phyloP scores from a whole-genome alignment of 495 filamentous ascomycete genomes.

The Trichocladium antarcticum region DNA sequence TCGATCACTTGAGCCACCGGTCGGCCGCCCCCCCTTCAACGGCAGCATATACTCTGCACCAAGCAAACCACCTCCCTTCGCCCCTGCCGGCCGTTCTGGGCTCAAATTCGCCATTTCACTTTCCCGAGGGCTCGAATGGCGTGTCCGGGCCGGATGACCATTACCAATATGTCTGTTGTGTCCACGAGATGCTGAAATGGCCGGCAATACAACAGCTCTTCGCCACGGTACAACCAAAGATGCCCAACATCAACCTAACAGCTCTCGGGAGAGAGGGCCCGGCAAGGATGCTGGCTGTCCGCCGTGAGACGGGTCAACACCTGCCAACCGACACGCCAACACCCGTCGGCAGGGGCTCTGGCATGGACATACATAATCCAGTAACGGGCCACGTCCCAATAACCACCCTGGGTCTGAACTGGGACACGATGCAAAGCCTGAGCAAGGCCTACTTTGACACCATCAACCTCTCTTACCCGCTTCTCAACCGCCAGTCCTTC shows the following conservation, averaged over 20 bases:
- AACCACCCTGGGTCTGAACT: conserved; percentile 23
- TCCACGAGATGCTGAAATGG: conserved; percentile 49
- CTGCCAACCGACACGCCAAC: conserved; percentile 7
- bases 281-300: conserved; percentile 35
- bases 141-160: conserved; percentile 12
- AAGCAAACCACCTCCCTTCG: background rate
- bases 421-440: conserved; percentile 41
- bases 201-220: conserved; percentile 43
- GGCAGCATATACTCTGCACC: conserved; percentile 6
- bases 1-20: conserved; percentile 32
- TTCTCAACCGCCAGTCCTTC: conserved; percentile 45
- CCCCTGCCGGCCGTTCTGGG: background rate
- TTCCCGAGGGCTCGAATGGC: conserved; percentile 8
- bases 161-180: conserved; percentile 42
- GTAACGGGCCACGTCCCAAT: background rate
- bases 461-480: conserved; percentile 45
- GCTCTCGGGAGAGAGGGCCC: conserved; percentile 36
- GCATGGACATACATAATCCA: background rate
- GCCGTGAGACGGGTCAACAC: conserved; percentile 5
- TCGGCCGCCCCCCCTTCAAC: conserved; percentile 12
- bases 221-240: conserved; percentile 19
- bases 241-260: conserved; percentile 24
- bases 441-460: conserved; percentile 45
- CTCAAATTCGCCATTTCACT: background rate
- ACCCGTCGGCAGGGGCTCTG: background rate